phyloP scores from a whole-genome alignment of 768 basidiomycete species.

The Pilatotrama ljubarskyi region DNA sequence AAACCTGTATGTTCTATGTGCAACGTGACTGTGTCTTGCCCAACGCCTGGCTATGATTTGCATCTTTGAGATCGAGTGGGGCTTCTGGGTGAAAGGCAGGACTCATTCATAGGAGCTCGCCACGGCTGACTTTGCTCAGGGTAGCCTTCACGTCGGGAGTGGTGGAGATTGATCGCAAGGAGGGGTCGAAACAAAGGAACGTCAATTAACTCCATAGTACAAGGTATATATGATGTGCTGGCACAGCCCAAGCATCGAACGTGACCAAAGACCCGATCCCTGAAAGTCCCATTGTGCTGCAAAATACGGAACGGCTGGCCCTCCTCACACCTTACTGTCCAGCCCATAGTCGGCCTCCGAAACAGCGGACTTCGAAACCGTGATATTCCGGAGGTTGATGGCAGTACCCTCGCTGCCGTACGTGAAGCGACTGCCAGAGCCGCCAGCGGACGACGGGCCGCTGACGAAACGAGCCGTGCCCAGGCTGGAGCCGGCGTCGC shows the following conservation, averaged over 20 bases:
- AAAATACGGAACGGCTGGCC: neutral
- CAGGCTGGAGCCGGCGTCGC: neutral
- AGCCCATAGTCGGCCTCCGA: neutral
- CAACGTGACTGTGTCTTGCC: too few species aligned
- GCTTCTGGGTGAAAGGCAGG: too few species aligned
- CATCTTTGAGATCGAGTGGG: too few species aligned
- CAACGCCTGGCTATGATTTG: too few species aligned
- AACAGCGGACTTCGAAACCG: neutral
- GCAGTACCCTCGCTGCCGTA: neutral
- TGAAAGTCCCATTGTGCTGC: neutral
- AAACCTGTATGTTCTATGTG: neutral
- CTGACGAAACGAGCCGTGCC: neutral
- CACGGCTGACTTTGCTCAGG: too few species aligned
- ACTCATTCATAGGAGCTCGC: too few species aligned
- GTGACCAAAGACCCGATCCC: neutral
- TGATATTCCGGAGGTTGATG: constrained; percentile 1
- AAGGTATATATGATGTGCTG: too few species aligned
- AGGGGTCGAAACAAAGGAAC: too few species aligned
- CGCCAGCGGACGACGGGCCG: neutral
- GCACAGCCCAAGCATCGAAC: too few species aligned
- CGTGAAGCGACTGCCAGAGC: neutral
- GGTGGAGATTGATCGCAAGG: too few species aligned
- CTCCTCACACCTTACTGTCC: constrained; percentile 2
- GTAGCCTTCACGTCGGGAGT: too few species aligned
- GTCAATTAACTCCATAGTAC: too few species aligned